Evolutionary conservation across 2,329 filamentous ascomycete genomes (phyloP).

Genomic region (Aspergillus sp.): DNA sequence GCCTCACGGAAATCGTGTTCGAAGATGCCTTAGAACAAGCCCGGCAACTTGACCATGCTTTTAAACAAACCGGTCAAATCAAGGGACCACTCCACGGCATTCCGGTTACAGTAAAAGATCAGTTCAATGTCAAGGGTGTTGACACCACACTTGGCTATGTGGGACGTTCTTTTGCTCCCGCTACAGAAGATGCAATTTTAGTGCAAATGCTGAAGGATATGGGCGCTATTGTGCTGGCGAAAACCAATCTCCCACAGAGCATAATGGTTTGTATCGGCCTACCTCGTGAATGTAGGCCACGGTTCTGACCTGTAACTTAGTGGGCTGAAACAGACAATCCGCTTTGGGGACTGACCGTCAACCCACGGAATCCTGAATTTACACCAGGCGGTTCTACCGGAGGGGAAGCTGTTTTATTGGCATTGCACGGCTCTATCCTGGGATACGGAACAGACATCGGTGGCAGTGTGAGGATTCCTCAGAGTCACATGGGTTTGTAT

Average conservation of each 20-base stretch:
- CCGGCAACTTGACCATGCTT: constrained; percentile 32
- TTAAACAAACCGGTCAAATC: constrained; percentile 37
- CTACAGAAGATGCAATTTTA: constrained; percentile 52
- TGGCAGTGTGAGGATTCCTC: constrained; percentile 54
- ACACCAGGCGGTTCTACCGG: constrained; percentile 54
- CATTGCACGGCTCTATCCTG: constrained; percentile 45
- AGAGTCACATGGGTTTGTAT: constrained; percentile 52
- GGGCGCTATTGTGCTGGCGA: constrained; percentile 57
- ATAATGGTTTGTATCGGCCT: constrained; percentile 49
- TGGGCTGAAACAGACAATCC: constrained; percentile 59
- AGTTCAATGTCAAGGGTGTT: constrained; percentile 61
- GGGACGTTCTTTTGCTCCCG: constrained; percentile 52
- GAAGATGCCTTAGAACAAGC: constrained; percentile 37
- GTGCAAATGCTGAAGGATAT: constrained; percentile 52
- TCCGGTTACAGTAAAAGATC: constrained; percentile 61
- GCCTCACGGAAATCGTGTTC: constrained; percentile 41
- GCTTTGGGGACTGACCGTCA: constrained; percentile 53
- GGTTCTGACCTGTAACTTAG: constrained; percentile 29
- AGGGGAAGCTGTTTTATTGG: constrained; percentile 47
- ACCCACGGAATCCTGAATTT: constrained; percentile 46
- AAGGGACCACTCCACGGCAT: constrained; percentile 57
- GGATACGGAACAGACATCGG: constrained; percentile 58
- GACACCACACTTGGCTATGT: constrained; percentile 64
- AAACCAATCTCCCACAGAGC: constrained; percentile 55
- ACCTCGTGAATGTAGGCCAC: neutral